Base-by-base conservation (phyloP, 371 early-diverging fungal genomes). In the Dichotomocladium elegans region DNA sequence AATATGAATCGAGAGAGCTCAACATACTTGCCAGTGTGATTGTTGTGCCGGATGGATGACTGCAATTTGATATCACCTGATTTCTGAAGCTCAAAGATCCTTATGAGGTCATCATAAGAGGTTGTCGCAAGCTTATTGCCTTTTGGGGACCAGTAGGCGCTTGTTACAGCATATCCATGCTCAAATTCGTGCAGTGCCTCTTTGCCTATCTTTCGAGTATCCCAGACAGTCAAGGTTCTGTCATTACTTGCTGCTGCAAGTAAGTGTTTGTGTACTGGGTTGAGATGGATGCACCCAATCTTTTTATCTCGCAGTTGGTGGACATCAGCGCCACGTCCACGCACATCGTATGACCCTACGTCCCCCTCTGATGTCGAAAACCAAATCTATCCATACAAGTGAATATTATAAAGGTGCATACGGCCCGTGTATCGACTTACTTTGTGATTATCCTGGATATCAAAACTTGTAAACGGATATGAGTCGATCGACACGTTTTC, bases 201-300 rank as follows among this genome's bases (percentile, higher is more conserved):
- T 24, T 71, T 70, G 3, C 51, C 58, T 61, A 82, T 66, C 34
- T 77, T 80, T 21, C 95, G 67, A 6, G 70, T 60, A 63, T 94
- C 95, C 89, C 90, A 93, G 10, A 94, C 60, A 15, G 77, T 74
- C 47, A 83, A 68, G 0, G 82, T 77, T 12, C 85, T 67, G 61
- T 92, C 93, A 46, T 83, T 71, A 7, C 85, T 84, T 0, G 82
- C 72, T 0, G 83, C 79, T 3, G 81, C 85, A n/a, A 93, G 51
- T 30, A 85, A 63, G 54, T 88, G 62, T 2, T 51, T 47, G 27
- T 84, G 63, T 8, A 68, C 66, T n/a, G 89, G 89, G 33, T 90
- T 86, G 12, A 86, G 58, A 35, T 81, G 74, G 14, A 91, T 64
- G 54, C 86, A 82, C 1, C 87, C 87, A 24, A 92, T 68, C 45